A percentile compares a stretch with the other conserved stretches of the same genome.
phyloP scores from a whole-genome alignment of 208 protist genomes.

The Angomonas deanei region DNA sequence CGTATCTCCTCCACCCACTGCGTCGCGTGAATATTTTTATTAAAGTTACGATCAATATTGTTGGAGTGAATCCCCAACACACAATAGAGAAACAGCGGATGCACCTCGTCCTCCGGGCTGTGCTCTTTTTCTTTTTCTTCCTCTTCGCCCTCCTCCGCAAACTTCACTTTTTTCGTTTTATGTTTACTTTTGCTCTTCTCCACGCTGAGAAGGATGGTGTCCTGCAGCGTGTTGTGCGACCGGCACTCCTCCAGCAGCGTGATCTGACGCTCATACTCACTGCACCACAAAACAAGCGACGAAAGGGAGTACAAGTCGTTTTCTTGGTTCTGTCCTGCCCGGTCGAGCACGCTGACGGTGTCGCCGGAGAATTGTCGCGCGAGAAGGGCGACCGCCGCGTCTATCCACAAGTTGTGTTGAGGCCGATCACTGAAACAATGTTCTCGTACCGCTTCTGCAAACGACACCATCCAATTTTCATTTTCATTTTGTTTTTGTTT shows the following conservation, averaged over 20 bases:
- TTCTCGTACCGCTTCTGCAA: not conserved
- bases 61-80: slow-evolving; percentile 74
- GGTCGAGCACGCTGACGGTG: slow-evolving; percentile 33
- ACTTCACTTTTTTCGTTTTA: slow-evolving; percentile 13
- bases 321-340: slow-evolving; percentile 39
- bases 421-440: not conserved
- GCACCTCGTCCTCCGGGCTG: not conserved
- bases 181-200: not conserved
- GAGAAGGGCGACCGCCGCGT: slow-evolving; percentile 54
- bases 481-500: not conserved
- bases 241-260: slow-evolving; percentile 47
- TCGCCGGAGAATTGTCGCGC: slow-evolving; percentile 60
- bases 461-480: not conserved
- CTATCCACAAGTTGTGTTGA: slow-evolving; percentile 18
- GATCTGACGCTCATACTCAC: slow-evolving; percentile 65
- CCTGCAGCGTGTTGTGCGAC: slow-evolving; percentile 42
- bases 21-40: slow-evolving; percentile 46
- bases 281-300: slow-evolving; percentile 60
- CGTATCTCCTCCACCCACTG: slow-evolving; percentile 60
- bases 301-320: slow-evolving; percentile 14
- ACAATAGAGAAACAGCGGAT: slow-evolving; percentile 36
- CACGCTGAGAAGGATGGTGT: not conserved
- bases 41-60: slow-evolving; percentile 57
- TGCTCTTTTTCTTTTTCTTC: not conserved
- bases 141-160: slow-evolving; percentile 13